Percentiles rank a stretch among this genome's conserved stretches.
These are phyloP conservation scores for Marvania coccoides DNA, from an alignment of 139 green algal genomes.

Conservation along the genomic window DNA sequence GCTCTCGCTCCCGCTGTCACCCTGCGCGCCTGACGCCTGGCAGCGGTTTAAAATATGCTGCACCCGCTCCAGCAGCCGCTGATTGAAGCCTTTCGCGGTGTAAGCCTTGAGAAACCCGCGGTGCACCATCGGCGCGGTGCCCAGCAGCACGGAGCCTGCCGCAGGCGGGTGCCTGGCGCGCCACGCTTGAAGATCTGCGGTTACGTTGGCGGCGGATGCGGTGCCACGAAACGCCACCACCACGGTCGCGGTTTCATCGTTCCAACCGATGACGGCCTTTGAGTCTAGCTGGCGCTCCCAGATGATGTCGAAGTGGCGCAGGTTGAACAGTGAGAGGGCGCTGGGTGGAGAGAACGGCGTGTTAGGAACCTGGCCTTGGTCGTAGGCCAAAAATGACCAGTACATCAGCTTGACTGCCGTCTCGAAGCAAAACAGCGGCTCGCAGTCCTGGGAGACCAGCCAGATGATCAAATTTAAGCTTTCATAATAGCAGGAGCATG, in stretches of 20 bases:
- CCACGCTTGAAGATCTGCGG: constrained; percentile 21
- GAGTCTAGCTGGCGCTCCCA: constrained; percentile 28
- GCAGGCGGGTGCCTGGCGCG: background rate
- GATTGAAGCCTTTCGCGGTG: constrained; percentile 13
- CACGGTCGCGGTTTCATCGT: constrained; percentile 13
- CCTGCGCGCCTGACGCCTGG: background rate
- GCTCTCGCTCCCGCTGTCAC: background rate
- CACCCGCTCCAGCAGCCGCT: constrained; percentile 3
- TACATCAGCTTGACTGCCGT: constrained; percentile 29
- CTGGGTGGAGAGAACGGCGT: background rate
- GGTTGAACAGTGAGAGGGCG: constrained; percentile 15
- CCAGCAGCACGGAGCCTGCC: background rate
- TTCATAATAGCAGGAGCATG: too few relatives aligned
- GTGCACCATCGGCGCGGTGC: constrained; percentile 17
- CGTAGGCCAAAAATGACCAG: constrained; percentile 14
- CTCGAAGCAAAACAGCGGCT: constrained; percentile 17
- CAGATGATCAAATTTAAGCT: too few relatives aligned
- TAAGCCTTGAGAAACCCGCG: constrained; percentile 14
- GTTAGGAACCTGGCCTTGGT: background rate
- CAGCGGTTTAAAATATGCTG: constrained; percentile 17
- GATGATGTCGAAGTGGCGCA: constrained; percentile 28
- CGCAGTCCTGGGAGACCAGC: too few relatives aligned
- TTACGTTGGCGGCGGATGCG: constrained; percentile 13
- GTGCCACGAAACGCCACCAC: constrained; percentile 31
- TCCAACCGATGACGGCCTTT: constrained; percentile 27